phyloP scores from a whole-genome alignment of 2,329 filamentous ascomycete species.

The Aureobasidium namibiae region DNA sequence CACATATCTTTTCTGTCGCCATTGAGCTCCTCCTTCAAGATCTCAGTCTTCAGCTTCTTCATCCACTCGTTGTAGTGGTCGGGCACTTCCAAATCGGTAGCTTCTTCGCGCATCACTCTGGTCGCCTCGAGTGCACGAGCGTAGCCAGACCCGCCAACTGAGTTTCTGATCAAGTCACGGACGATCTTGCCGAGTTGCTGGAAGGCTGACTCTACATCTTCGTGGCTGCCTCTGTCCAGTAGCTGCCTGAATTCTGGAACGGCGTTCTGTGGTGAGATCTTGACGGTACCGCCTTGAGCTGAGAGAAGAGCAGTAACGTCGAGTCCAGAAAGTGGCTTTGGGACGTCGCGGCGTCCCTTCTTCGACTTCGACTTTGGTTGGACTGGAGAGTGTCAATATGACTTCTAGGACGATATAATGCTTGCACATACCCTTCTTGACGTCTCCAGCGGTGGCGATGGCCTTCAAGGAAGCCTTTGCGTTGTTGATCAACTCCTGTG shows the following conservation, averaged over 20 bases:
- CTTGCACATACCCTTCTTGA: slow-evolving; percentile 49
- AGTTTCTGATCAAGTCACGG: slow-evolving; percentile 58
- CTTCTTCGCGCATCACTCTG: slow-evolving; percentile 67
- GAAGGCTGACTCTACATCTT: slow-evolving; percentile 37
- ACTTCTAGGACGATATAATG: not conserved
- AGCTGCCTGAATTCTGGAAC: slow-evolving; percentile 86
- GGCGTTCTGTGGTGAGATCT: slow-evolving; percentile 62
- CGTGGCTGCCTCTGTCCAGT: slow-evolving; percentile 34
- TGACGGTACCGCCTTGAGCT: slow-evolving; percentile 31
- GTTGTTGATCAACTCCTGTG: slow-evolving; percentile 54
- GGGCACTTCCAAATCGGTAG: slow-evolving; percentile 68
- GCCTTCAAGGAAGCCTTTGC: slow-evolving; percentile 51
- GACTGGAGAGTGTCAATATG: slow-evolving; percentile 40
- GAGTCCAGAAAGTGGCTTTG: slow-evolving; percentile 82
- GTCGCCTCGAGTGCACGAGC: slow-evolving; percentile 66
- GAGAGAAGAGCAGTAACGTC: slow-evolving; percentile 77
- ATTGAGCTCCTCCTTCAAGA: slow-evolving; percentile 61
- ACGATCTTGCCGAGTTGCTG: slow-evolving; percentile 70
- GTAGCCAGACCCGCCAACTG: slow-evolving; percentile 69
- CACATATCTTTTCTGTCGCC: slow-evolving; percentile 78
- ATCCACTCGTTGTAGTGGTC: slow-evolving; percentile 69
- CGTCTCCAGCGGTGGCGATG: slow-evolving; percentile 61
- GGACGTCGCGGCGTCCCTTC: slow-evolving; percentile 47
- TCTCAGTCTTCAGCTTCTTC: slow-evolving; percentile 59
- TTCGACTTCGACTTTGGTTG: slow-evolving; percentile 71